Base-by-base conservation (phyloP, 2,329 filamentous ascomycete genomes). In the Akanthomyces dipterigenus region DNA sequence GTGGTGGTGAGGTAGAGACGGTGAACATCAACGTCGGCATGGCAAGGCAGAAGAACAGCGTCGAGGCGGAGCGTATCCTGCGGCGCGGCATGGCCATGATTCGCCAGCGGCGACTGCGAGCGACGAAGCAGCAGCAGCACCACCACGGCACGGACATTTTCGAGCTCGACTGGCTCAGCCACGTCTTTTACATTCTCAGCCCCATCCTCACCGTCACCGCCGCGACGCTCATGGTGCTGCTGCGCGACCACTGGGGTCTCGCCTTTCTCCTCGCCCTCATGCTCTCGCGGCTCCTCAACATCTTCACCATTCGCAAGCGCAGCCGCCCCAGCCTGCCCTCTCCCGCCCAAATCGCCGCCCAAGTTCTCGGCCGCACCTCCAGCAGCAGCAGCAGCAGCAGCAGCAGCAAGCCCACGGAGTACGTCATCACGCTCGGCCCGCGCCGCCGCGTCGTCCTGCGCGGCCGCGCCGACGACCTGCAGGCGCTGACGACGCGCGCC, bases 401-500 rank as follows among this genome's bases (percentile, higher is more conserved):
- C 2, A 9, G 14, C 22, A 9, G 16, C 57, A 65, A 40, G 64
- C 68, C 20, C 51, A 66, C 70, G 45, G 80, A 84, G 65, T 78
- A 86, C 56, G 70, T 80, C 2, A 73, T 87, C 26, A 77, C 84
- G 31, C 74, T 87, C 4, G 79, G 78, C 22, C 74, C 77, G 26
- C 80, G 81, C 46, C 75, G 79, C 0, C 78, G 77, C 66, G 76
- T 87, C 1, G 73, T 80, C 14, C 75, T 88, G 46, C 77, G 78
- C 31, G 86, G 85, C 5, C 68, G 75, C 4, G 75, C 80, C 8
- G 76, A 80, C 36, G 85, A 87, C 67, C 74, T 88, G 7, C 82
- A 83, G 61, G 83, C 84, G 34, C 77, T 87, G 45, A 87, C 84
- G 1, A 79, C 81, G 3, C 79, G 81, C 3, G 67, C 76, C 31